phyloP scores from a whole-genome alignment of 1,139 yeast species.

The Candida sp. region DNA sequence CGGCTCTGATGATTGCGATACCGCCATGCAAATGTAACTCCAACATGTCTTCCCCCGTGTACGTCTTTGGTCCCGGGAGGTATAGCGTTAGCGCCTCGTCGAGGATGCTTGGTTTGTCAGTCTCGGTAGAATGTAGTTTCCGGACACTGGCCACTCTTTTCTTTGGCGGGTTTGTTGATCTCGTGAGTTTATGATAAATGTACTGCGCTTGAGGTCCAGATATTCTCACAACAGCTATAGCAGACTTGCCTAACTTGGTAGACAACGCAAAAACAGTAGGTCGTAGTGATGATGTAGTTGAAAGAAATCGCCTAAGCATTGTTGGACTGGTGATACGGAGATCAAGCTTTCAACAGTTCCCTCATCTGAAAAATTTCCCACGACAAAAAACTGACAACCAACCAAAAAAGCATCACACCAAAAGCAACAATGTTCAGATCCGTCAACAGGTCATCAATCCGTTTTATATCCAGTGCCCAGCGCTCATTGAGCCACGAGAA shows the following conservation, averaged over 20 bases:
- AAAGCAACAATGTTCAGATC: not conserved
- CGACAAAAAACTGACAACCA: too few species aligned
- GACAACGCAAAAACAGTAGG: slow-evolving; percentile 93
- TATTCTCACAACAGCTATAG: slow-evolving; percentile 84
- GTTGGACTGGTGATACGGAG: not conserved
- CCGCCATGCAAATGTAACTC: slow-evolving; percentile 97
- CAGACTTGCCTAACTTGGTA: slow-evolving; percentile 81
- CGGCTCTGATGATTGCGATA: slow-evolving; percentile 76
- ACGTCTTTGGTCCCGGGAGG: slow-evolving; percentile 79
- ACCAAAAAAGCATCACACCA: not conserved
- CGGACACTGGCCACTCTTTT: slow-evolving; percentile 63
- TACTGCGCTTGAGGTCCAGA: slow-evolving; percentile 70
- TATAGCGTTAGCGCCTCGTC: slow-evolving; percentile 80
- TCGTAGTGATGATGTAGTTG: slow-evolving; percentile 6
- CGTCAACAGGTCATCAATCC: not conserved
- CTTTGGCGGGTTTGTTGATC: slow-evolving; percentile 36
- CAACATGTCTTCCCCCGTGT: slow-evolving; percentile 90
- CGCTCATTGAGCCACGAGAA: slow-evolving; percentile 26
- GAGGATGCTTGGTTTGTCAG: slow-evolving; percentile 35
- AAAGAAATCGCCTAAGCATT: slow-evolving; percentile 1
- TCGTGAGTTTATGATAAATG: slow-evolving; percentile 52
- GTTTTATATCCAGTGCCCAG: slow-evolving; percentile 4
- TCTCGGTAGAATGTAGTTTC: slow-evolving; percentile 39
- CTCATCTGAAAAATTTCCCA: not conserved
- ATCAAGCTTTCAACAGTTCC: not conserved